Evolutionary conservation across 106 monocot genomes (phyloP).

Genomic region (Cymbidium sinense): DNA sequence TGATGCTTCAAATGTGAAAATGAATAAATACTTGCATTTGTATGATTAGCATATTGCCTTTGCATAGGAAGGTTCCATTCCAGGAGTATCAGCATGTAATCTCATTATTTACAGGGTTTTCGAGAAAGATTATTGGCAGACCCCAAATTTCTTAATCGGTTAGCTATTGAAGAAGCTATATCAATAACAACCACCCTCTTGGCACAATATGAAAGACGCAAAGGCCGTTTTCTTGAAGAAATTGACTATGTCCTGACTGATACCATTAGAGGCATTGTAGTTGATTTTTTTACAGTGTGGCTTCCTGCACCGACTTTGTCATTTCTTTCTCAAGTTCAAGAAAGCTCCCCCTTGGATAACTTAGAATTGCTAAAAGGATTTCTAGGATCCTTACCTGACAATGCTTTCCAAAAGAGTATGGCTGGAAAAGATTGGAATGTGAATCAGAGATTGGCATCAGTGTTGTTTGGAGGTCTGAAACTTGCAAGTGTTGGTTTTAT

Average conservation of each 20-base stretch:
- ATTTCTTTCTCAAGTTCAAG: conserved; percentile 57
- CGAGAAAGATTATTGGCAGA: conserved; percentile 89
- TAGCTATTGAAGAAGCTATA: conserved; percentile 93
- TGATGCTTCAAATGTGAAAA: neutral
- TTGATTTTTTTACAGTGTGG: conserved; percentile 99
- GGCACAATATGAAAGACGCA: conserved; percentile 91
- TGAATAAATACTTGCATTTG: neutral
- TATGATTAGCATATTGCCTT: neutral
- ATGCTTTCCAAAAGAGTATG: conserved; percentile 80
- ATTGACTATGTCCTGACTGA: conserved; percentile 96
- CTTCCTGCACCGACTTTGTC: conserved; percentile 96
- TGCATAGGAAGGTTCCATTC: neutral
- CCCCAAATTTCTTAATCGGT: conserved; percentile 86
- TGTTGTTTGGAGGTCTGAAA: conserved; percentile 76
- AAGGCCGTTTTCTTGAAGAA: conserved; percentile 88
- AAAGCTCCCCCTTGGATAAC: conserved; percentile 44
- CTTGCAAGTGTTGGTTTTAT: conserved; percentile 89
- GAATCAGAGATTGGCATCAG: conserved; percentile 74
- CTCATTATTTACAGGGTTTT: conserved; percentile 54
- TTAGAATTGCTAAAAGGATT: conserved; percentile 68
- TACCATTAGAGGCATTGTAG: conserved; percentile 88
- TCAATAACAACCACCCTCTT: conserved; percentile 88
- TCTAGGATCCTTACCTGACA: conserved; percentile 83
- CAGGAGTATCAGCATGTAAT: neutral
- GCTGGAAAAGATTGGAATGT: conserved; percentile 67